phyloP scores from a whole-genome alignment of 176 grass and related monocot genomes.

The Coix lacrymajobi region DNA sequence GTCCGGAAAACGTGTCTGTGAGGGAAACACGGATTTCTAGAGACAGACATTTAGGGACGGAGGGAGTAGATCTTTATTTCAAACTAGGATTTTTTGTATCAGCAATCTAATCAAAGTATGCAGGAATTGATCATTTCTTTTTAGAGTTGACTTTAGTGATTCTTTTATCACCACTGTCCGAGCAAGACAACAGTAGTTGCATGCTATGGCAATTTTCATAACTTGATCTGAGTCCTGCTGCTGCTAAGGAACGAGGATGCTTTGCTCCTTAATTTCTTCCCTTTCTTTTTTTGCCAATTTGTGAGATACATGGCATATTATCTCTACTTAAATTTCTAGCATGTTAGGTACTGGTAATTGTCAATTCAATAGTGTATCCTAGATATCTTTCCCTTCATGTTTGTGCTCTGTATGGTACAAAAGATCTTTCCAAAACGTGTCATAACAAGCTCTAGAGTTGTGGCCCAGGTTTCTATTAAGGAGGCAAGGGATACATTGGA shows the following conservation, averaged over 20 bases:
- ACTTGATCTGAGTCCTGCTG: background rate
- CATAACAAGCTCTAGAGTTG: background rate
- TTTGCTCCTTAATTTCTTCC: background rate
- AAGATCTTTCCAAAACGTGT: background rate
- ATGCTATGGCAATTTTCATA: background rate
- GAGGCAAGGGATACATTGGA: conserved; percentile 77
- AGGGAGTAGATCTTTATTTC: conserved; percentile 18
- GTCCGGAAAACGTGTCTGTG: too few relatives aligned
- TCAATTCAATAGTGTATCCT: background rate
- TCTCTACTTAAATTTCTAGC: background rate
- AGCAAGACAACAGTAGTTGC: background rate
- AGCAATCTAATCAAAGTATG: background rate
- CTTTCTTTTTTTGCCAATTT: background rate
- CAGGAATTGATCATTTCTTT: background rate
- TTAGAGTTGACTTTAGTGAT: background rate
- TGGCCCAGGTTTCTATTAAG: conserved; percentile 67
- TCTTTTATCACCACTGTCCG: background rate
- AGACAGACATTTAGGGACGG: too few relatives aligned
- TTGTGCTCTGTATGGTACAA: background rate
- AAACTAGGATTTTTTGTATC: background rate
- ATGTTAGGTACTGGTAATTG: background rate
- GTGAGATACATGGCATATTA: background rate
- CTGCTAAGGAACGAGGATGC: background rate
- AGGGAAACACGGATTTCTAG: too few relatives aligned
- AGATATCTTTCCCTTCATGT: background rate